Evolutionary conservation across 148 eudicot genomes (phyloP).

Genomic region (Tetragonia tetragonoides): DNA sequence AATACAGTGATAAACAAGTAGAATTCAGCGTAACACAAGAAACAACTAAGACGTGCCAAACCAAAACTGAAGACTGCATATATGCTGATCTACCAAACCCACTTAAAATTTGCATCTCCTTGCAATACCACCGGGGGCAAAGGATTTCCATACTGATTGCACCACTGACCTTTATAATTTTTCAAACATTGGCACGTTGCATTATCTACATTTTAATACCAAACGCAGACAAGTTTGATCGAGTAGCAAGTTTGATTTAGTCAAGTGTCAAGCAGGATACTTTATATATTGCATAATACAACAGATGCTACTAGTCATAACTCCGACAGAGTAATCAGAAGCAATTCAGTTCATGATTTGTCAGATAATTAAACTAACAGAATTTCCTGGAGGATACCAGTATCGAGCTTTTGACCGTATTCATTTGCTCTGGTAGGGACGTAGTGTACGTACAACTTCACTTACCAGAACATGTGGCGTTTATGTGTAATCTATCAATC

Average conservation of each 20-base stretch:
- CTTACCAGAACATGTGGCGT: not conserved
- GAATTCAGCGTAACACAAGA: not conserved
- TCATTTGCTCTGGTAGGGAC: not conserved
- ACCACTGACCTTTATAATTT: not conserved
- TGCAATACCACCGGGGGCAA: not conserved
- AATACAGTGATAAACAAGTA: too few species aligned
- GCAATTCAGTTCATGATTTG: not conserved
- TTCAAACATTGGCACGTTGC: not conserved
- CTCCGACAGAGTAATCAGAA: not conserved
- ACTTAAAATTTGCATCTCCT: not conserved
- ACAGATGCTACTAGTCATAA: not conserved
- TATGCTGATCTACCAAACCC: not conserved
- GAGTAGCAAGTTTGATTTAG: not conserved
- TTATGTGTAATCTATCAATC: conserved; percentile 3
- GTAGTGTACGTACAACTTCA: not conserved
- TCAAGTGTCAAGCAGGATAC: not conserved
- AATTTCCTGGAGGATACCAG: not conserved
- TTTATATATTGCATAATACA: not conserved
- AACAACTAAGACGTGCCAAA: not conserved
- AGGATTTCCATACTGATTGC: not conserved
- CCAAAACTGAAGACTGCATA: not conserved
- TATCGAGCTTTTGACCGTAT: too few species aligned
- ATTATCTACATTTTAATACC: not conserved
- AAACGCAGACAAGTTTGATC: not conserved
- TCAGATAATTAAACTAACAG: not conserved